Conservation (phyloP, 176 grass and related monocot genomes). For the Oryza meyeriana region DNA sequence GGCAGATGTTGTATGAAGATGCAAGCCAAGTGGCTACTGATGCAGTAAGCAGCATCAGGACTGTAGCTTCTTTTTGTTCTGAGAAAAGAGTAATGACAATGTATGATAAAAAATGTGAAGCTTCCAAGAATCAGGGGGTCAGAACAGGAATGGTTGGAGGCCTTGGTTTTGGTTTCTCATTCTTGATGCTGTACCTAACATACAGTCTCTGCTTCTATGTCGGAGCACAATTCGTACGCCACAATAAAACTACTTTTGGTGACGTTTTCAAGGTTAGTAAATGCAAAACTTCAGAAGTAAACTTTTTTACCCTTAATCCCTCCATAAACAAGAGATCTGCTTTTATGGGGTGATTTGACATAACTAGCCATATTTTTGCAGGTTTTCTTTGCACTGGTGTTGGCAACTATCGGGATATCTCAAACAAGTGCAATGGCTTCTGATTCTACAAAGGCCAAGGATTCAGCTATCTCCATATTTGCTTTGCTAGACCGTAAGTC, state of each 20-base stretch:
- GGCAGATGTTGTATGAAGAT: constrained; percentile 74
- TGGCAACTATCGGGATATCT: constrained; percentile 63
- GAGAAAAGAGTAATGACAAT: constrained; percentile 59
- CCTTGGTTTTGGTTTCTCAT: constrained; percentile 80
- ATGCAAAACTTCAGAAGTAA: background rate
- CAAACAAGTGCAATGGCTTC: constrained; percentile 74
- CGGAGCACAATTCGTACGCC: constrained; percentile 54
- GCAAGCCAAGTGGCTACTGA: constrained; percentile 84
- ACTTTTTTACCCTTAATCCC: background rate
- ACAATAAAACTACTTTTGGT: constrained; percentile 46
- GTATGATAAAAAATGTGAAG: constrained; percentile 67
- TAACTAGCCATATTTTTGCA: constrained; percentile 23
- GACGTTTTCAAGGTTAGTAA: constrained; percentile 67
- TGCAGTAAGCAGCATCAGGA: constrained; percentile 70
- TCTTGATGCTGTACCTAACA: constrained; percentile 55
- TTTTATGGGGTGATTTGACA: background rate
- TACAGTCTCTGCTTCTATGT: constrained; percentile 81
- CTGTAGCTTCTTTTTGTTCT: constrained; percentile 72
- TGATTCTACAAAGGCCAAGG: constrained; percentile 70
- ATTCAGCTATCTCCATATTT: constrained; percentile 74
- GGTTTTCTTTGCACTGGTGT: constrained; percentile 74
- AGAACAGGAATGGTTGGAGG: constrained; percentile 61
- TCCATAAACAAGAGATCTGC: background rate
- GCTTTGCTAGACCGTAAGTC: constrained; percentile 66
- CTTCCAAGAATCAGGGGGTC: constrained; percentile 60